Base-by-base conservation (phyloP, 768 basidiomycete genomes). In the Collybia nuda region DNA sequence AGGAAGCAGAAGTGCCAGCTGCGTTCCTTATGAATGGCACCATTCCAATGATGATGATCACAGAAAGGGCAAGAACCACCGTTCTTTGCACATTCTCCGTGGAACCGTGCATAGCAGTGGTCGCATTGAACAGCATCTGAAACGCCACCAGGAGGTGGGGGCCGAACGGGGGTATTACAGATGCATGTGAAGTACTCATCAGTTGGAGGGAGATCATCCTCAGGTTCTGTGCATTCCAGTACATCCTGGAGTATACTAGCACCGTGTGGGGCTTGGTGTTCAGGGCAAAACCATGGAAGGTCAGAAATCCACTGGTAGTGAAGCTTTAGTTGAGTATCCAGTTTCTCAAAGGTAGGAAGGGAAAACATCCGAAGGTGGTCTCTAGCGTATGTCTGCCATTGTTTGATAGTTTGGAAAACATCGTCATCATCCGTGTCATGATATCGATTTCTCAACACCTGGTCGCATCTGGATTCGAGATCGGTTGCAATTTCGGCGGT, bases 31-130 rank as follows among this genome's bases (percentile, higher is more conserved):
- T 83, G 82, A 46, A 93, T 85, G 2, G 86, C 80, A 17, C 90
- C 90, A 57, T 93, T 90, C 90, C 90, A 93, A 61, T 93, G 91
- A 54, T 91, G 87, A 58, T 91, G 90, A 56, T 93, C 90, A 56
- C 90, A 93, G 73, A 93, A 93, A 0, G 90, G 90, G 62, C 90
- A 93, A 4, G 90, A 93, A 29, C 90, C 91, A n/a, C 90, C 90
- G 55, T 87, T 89, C 56, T 85, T 85, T 9, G 90, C 90, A 58
- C 90, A 93, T 43, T 84, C 77, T 4, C 89, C 90, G 53, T 93
- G 90, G 69, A 93, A 93, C 43, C 90, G 75, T 42, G 90, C 91
- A 63, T 80, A 89, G 55, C 90, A 93, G 58, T 93, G 90, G 62
- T 93, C 90, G 63, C 90, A 93, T 63, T 93, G 91, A 14, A 93